phyloP scores from a whole-genome alignment of 176 grass and related monocot species.

The Aegilops longissima region DNA sequence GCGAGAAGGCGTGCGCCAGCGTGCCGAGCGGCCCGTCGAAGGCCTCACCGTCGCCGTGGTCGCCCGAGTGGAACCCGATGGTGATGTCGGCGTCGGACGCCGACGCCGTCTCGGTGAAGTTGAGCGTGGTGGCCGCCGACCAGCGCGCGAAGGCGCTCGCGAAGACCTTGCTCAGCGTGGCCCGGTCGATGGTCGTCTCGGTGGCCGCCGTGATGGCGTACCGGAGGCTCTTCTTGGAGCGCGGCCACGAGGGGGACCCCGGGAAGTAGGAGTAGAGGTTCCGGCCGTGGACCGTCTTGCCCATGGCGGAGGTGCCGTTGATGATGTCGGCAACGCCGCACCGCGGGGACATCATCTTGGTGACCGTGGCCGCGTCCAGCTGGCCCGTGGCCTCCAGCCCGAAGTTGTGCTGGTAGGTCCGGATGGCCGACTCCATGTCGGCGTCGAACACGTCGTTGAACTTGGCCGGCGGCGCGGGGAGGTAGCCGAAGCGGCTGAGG shows the following conservation, averaged over 20 bases:
- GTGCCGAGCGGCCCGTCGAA: conserved; percentile 88
- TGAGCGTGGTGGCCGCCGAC: conserved; percentile 62
- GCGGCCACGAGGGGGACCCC: conserved; percentile 62
- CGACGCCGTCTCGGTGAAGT: conserved; percentile 62
- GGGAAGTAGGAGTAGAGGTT: conserved; percentile 85
- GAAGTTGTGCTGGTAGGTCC: conserved; percentile 70
- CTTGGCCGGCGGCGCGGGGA: conserved; percentile 33
- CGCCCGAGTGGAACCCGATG: conserved; percentile 67
- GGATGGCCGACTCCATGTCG: conserved; percentile 54
- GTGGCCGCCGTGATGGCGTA: conserved; percentile 62
- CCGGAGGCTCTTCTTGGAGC: conserved; percentile 32
- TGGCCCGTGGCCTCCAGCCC: conserved; percentile 55
- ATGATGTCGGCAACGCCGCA: conserved; percentile 86
- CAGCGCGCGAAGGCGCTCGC: conserved; percentile 74
- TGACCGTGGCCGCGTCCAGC: conserved; percentile 57
- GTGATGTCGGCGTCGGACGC: conserved; percentile 55
- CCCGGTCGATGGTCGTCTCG: conserved; percentile 43
- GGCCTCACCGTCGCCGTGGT: conserved; percentile 78
- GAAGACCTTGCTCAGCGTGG: conserved; percentile 52
- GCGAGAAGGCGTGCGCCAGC: conserved; percentile 95
- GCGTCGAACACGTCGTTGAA: conserved; percentile 75
- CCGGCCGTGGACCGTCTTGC: conserved; percentile 31
- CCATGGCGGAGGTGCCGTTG: conserved; percentile 67
- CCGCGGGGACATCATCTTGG: conserved; percentile 69
- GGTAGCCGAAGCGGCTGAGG: conserved; percentile 74